Conservation (phyloP, 257 asterid genomes). For the Nicotiana sylvestris region DNA sequence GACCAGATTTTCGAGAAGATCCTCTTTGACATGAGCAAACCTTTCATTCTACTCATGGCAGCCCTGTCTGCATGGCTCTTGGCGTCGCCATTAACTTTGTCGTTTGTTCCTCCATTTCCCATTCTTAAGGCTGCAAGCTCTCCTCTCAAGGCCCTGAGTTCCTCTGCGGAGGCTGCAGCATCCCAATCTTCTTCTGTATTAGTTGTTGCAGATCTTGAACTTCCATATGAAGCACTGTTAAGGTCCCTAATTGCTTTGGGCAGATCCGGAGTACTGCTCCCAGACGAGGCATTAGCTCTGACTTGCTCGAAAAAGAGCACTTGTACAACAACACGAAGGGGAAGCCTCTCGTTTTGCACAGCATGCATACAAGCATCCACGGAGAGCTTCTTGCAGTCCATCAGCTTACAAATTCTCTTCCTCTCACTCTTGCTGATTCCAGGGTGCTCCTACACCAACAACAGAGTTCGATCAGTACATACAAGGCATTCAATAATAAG, state of each 20-base stretch:
- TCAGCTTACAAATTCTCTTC: conserved; percentile 65
- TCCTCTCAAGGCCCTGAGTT: conserved; percentile 74
- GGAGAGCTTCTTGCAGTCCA: conserved; percentile 95
- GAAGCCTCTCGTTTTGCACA: conserved; percentile 87
- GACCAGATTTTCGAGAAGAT: conserved; percentile 85
- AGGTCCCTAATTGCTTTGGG: conserved; percentile 81
- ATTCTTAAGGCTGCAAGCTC: conserved; percentile 74
- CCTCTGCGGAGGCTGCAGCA: conserved; percentile 82
- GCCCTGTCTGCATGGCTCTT: conserved; percentile 50
- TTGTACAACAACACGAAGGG: conserved; percentile 81
- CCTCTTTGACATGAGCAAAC: conserved; percentile 64
- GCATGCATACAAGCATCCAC: conserved; percentile 95
- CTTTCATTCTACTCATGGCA: conserved; percentile 55
- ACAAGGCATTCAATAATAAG: background rate
- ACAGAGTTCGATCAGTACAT: background rate
- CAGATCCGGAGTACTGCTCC: conserved; percentile 94
- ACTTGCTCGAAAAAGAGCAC: conserved; percentile 95
- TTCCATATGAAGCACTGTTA: conserved; percentile 59
- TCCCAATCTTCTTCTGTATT: conserved; percentile 96
- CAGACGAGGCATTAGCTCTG: conserved; percentile 84
- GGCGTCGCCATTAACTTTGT: conserved; percentile 33
- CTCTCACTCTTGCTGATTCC: conserved; percentile 82
- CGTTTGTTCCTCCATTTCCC: conserved; percentile 46
- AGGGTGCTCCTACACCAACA: conserved; percentile 62
- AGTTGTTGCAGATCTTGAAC: conserved; percentile 70